These are phyloP conservation scores for Ophiostoma tasmaniense DNA, from an alignment of 2,329 filamentous ascomycete genomes.

Conservation along the genomic window DNA sequence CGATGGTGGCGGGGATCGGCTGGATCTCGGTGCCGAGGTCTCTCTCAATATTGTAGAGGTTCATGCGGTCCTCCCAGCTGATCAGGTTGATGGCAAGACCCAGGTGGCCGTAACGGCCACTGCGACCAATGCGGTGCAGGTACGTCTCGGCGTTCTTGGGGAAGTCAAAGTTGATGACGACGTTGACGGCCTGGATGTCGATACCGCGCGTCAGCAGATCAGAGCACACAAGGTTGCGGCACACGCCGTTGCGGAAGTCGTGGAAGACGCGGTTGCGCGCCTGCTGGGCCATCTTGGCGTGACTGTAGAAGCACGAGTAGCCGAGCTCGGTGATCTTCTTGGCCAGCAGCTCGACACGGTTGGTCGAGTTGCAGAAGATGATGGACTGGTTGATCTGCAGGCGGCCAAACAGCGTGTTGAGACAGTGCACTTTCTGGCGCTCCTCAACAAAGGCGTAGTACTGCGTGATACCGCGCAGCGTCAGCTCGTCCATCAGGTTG, in stretches of 20 bases:
- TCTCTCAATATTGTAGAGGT: constrained; percentile 96
- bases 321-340: constrained; percentile 99
- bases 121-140: constrained; percentile 94
- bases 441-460: constrained; percentile 99
- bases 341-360: constrained; percentile 90
- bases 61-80: constrained; percentile 99
- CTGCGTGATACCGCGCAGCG: constrained; percentile 93
- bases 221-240: constrained; percentile 95
- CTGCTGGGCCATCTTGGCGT: constrained; percentile 95
- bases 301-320: constrained; percentile 99
- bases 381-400: constrained; percentile 99
- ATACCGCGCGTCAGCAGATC: constrained; percentile 97
- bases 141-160: constrained; percentile 99
- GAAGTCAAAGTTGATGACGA: constrained; percentile 99
- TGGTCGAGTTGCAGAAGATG: constrained; percentile 99
- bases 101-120: constrained; percentile 91
- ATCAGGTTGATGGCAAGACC: constrained; percentile 98
- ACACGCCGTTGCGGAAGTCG: constrained; percentile 96
- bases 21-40: constrained; percentile 96
- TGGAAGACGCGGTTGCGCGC: constrained; percentile 98
- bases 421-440: constrained; percentile 97
- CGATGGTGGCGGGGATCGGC: constrained; percentile 87
- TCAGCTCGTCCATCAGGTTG: constrained; percentile 98
- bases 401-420: constrained; percentile 98
- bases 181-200: constrained; percentile 97